Evolutionary conservation across 75 land plant genomes (phyloP).

Genomic region (Chamaecyparis obtusa): DNA sequence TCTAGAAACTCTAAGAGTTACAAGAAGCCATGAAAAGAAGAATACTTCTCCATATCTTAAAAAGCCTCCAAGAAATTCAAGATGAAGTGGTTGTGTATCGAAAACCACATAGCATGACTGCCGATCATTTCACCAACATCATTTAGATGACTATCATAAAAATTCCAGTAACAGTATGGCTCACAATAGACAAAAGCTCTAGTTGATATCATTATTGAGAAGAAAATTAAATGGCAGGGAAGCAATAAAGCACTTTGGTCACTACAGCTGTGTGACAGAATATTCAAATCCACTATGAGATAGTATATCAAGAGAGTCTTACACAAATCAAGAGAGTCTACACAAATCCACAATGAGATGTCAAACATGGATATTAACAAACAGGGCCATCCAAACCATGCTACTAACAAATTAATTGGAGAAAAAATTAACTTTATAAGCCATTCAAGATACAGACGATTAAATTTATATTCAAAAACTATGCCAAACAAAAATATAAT

Average conservation of each 20-base stretch:
- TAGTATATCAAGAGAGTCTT: not conserved
- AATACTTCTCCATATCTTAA: not conserved
- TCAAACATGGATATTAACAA: not conserved
- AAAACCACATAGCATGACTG: not conserved
- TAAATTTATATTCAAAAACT: not conserved
- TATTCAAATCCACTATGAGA: not conserved
- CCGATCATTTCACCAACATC: not conserved
- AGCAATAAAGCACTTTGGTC: not conserved
- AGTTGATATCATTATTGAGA: no score
- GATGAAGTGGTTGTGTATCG: not conserved
- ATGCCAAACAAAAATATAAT: not conserved
- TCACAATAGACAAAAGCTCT: not conserved
- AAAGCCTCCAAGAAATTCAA: not conserved
- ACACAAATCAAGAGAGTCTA: no score
- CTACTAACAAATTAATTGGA: no score
- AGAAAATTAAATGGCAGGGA: not conserved
- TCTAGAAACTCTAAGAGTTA: not conserved
- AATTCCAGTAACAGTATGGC: not conserved
- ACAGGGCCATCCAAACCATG: not conserved
- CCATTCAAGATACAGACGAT: not conserved
- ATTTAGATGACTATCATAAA: not conserved
- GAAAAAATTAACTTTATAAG: not conserved
- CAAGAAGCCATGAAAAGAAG: not conserved
- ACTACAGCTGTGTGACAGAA: not conserved
- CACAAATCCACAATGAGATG: not conserved